Conservation (phyloP, 2,329 filamentous ascomycete genomes). For the Scedosporium aurantiacum region DNA sequence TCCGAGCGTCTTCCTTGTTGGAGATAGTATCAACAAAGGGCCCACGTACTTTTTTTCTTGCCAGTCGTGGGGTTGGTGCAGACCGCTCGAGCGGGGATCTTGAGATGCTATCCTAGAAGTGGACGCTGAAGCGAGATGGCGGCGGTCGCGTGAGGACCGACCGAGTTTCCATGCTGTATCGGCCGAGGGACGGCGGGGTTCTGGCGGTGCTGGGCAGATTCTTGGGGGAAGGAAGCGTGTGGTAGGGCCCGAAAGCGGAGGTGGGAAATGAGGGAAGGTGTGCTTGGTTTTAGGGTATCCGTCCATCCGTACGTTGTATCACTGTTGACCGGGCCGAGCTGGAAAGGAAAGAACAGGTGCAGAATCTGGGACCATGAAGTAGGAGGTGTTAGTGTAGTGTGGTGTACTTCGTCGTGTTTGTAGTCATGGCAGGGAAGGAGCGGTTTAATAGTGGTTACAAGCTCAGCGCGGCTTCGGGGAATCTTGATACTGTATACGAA, state of each 20-base stretch:
- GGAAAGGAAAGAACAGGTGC: neutral
- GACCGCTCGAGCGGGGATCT: neutral
- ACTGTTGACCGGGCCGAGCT: neutral
- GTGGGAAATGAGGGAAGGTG: neutral
- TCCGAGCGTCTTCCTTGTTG: neutral
- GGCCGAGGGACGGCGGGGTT: neutral
- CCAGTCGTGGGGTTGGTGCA: neutral
- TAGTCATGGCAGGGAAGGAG: too few species aligned
- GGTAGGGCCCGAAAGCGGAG: neutral
- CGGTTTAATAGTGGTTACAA: too few species aligned
- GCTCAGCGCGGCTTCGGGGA: too few species aligned
- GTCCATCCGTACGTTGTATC: neutral
- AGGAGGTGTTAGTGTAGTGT: too few species aligned
- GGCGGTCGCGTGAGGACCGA: neutral
- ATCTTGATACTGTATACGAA: too few species aligned
- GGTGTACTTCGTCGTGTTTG: too few species aligned
- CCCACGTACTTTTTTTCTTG: neutral
- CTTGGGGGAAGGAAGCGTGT: neutral
- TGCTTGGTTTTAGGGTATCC: neutral
- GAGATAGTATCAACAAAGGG: neutral
- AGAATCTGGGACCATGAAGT: too few species aligned
- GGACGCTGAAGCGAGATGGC: neutral
- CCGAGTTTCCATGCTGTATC: neutral
- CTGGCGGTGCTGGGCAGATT: neutral
- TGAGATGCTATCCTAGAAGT: neutral